These are phyloP conservation scores for Lentinula aciculospora DNA, from an alignment of 768 basidiomycete genomes.

Conservation along the genomic window DNA sequence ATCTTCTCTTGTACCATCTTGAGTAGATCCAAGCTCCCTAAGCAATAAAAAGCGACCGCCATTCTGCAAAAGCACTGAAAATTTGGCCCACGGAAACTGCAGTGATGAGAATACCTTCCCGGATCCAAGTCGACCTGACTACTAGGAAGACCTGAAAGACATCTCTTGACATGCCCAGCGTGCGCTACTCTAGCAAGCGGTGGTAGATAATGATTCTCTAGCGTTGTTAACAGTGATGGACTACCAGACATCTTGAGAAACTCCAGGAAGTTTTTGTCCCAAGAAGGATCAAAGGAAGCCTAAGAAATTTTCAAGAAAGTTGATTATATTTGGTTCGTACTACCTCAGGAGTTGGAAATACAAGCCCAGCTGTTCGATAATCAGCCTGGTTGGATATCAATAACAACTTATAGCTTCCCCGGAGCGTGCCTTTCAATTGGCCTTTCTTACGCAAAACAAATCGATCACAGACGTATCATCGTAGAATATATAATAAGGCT, in stretches of 20 bases:
- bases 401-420: background rate
- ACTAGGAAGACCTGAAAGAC: slow-evolving; percentile 46
- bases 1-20: slow-evolving; percentile 43
- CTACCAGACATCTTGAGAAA: slow-evolving; percentile 6
- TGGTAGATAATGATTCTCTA: background rate
- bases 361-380: background rate
- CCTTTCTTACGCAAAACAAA: background rate
- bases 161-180: slow-evolving; percentile 43
- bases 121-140: slow-evolving; percentile 49
- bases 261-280: background rate
- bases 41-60: slow-evolving; percentile 83
- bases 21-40: slow-evolving; percentile 79
- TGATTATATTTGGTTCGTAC: background rate
- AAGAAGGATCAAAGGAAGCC: background rate
- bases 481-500: background rate
- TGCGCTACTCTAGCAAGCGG: slow-evolving; percentile 26
- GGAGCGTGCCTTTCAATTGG: background rate
- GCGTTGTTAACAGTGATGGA: background rate
- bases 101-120: slow-evolving; percentile 34
- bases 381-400: background rate
- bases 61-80: slow-evolving; percentile 40
- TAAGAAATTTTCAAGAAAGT: background rate
- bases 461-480: background rate
- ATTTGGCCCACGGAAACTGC: background rate
- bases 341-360: background rate